Conservation (phyloP, 345 rosid genomes). For the Schrenkiella parvula region DNA sequence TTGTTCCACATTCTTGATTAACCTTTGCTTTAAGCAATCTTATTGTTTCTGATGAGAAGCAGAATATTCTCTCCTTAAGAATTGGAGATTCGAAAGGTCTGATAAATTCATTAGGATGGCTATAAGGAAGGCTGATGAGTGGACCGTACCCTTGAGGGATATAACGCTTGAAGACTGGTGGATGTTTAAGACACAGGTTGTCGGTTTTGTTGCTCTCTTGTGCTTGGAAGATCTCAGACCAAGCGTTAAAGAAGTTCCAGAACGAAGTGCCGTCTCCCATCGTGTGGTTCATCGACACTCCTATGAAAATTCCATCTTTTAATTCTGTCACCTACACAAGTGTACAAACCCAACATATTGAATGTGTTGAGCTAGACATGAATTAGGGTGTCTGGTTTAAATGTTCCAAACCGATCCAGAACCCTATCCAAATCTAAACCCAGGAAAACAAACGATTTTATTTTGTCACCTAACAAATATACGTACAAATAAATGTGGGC, state of each 20-base stretch:
- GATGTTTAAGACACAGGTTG: constrained; percentile 32
- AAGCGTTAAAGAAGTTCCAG: constrained; percentile 62
- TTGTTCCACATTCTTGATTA: constrained; percentile 41
- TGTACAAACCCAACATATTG: constrained; percentile 39
- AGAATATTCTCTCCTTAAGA: constrained; percentile 53
- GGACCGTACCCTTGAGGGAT: constrained; percentile 50
- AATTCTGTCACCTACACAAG: constrained; percentile 55
- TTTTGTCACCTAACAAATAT: too few species aligned
- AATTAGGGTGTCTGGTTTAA: too few species aligned
- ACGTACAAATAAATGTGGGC: too few species aligned
- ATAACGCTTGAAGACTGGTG: constrained; percentile 46
- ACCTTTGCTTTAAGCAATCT: constrained; percentile 46
- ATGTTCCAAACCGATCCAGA: too few species aligned
- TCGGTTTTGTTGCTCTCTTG: background rate
- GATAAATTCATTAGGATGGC: constrained; percentile 46
- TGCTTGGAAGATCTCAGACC: constrained; percentile 56
- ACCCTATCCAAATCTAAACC: too few species aligned
- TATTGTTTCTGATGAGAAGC: constrained; percentile 51
- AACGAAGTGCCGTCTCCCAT: constrained; percentile 60
- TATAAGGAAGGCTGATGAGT: constrained; percentile 43
- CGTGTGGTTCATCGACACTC: constrained; percentile 54
- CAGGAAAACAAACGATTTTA: too few species aligned
- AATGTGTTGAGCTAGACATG: too few species aligned
- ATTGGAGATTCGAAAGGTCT: constrained; percentile 38
- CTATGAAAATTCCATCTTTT: constrained; percentile 63